phyloP scores from a whole-genome alignment of 768 basidiomycete species.

The Leccinum arenicola region DNA sequence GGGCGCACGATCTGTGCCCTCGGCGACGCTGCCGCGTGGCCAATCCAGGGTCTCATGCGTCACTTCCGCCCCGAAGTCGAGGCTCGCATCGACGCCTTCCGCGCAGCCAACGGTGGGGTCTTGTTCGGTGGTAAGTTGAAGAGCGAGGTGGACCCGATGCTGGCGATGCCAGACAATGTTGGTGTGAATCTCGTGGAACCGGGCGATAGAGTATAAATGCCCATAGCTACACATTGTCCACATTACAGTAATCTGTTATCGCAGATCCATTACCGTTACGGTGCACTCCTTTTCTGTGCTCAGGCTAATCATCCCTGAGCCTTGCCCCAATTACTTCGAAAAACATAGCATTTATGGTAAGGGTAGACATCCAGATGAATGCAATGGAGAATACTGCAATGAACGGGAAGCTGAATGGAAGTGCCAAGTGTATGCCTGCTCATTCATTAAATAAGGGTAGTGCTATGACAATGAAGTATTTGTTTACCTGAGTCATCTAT shows the following conservation, averaged over 20 bases:
- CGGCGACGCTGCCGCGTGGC: slow-evolving; percentile 98
- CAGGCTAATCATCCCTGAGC: no score
- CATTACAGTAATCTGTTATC: neutral
- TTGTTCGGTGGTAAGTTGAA: slow-evolving; percentile 82
- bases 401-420: no score
- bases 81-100: slow-evolving; percentile 76
- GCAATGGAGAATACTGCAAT: no score
- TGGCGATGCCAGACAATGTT: slow-evolving; percentile 74
- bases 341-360: no score
- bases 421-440: no score
- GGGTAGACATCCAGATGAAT: no score
- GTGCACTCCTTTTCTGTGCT: no score
- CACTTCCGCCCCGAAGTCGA: slow-evolving; percentile 98
- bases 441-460: no score
- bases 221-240: neutral
- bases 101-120: slow-evolving; percentile 73
- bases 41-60: slow-evolving; percentile 95
- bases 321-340: no score
- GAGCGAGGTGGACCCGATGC: slow-evolving; percentile 61
- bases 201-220: slow-evolving; percentile 30
- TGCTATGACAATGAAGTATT: no score
- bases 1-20: slow-evolving; percentile 96
- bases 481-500: no score
- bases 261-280: no score
- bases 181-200: slow-evolving; percentile 49